phyloP scores from a whole-genome alignment of 2,329 filamentous ascomycete species.

The Arthrobotrys megalospora region DNA sequence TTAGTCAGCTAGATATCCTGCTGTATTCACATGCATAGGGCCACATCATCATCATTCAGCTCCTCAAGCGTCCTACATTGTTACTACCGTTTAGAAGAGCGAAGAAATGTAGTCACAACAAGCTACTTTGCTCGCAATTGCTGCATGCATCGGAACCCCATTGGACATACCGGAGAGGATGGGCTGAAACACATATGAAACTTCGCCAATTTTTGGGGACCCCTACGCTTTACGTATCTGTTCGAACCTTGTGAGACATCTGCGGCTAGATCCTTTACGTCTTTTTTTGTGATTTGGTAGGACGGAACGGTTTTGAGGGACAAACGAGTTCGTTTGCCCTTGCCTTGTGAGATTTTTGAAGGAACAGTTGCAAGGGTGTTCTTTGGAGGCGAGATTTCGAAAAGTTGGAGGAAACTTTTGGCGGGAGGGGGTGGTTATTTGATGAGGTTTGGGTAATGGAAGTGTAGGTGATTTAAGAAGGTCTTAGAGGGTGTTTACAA shows the following conservation, averaged over 20 bases:
- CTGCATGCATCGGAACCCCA: too few species aligned
- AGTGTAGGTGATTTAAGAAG: too few species aligned
- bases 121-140: too few species aligned
- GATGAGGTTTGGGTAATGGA: too few species aligned
- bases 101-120: neutral
- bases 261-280: constrained; percentile 15
- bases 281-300: neutral
- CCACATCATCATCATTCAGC: constrained; percentile 13
- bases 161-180: neutral
- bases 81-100: neutral
- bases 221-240: constrained; percentile 1
- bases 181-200: constrained; percentile 26
- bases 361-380: neutral
- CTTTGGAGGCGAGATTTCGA: neutral
- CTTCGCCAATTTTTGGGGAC: constrained; percentile 16
- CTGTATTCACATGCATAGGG: neutral
- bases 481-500: too few species aligned
- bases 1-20: neutral
- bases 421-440: too few species aligned
- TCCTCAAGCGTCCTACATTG: neutral
- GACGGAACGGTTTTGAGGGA: neutral
- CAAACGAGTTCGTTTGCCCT: constrained; percentile 2
- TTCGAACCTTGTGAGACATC: constrained; percentile 3
- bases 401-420: too few species aligned
- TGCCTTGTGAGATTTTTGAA: constrained; percentile 16